These are phyloP conservation scores for Aspergillus heteromorphus DNA, from an alignment of 495 filamentous ascomycete genomes.

Conservation along the genomic window DNA sequence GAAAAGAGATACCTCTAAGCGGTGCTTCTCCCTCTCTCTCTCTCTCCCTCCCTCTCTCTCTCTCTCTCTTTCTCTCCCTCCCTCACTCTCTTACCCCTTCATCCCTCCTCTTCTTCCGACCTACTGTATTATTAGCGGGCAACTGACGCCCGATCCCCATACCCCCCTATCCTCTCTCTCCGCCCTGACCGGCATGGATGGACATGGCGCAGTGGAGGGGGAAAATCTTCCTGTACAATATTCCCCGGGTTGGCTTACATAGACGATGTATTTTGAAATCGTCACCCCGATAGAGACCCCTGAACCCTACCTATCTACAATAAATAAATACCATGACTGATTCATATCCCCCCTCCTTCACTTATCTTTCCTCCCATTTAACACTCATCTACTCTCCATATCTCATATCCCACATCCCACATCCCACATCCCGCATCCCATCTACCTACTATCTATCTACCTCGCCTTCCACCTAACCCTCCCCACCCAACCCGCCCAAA, in stretches of 20 bases:
- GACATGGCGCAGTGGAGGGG: not conserved
- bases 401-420: too few relatives aligned
- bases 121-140: not conserved
- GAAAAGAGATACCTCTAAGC: conserved; percentile 58
- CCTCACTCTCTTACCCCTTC: conserved; percentile 7
- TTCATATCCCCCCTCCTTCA: not conserved
- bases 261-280: not conserved
- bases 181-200: not conserved
- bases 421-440: too few relatives aligned
- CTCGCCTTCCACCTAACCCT: conserved; percentile 59
- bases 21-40: conserved; percentile 1
- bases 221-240: conserved; percentile 1
- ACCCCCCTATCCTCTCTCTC: not conserved
- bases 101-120: conserved; percentile 10
- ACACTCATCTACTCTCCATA: too few relatives aligned
- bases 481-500: conserved; percentile 64
- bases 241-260: not conserved
- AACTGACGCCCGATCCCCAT: not conserved
- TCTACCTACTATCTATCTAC: conserved; percentile 17
- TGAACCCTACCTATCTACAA: too few relatives aligned
- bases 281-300: not conserved
- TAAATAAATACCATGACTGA: not conserved
- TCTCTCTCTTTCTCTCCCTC: conserved; percentile 5
- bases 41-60: conserved; percentile 5
- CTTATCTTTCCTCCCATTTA: too few relatives aligned